Evolutionary conservation across 2,329 filamentous ascomycete species (phyloP), one percentile per base, ranked within the genome.

Genomic region (Neonectria coccinea): DNA sequence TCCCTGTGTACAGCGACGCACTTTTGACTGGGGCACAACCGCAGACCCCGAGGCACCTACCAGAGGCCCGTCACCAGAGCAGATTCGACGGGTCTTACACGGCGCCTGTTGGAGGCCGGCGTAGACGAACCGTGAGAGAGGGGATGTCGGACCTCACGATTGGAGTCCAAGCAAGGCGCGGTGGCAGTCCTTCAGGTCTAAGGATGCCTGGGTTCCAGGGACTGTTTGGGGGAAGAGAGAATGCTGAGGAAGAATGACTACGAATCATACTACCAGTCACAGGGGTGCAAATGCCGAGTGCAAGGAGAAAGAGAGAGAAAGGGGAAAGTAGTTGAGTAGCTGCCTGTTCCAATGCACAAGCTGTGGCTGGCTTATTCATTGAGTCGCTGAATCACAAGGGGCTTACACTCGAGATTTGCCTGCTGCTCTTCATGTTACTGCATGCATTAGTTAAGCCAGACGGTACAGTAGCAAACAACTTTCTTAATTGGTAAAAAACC

Each of bases 181-280:
- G 71, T 36, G 71, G 67, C 25, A 82, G 79, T 33, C 80, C 81
- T 3, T 56, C 67, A 33, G 80, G 80, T n/a, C 64, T 84, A 55
- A 73, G 74, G 29, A 78, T 76, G n/a, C 77, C 79, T n/a, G 82
- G 82, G 0, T 83, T 83, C 64, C 74, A 74, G 65, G 82, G 84
- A 12, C 74, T 85, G 25, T 83, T 85, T 66, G 82, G 82, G 22
- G 84, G 83, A 12, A 74, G 74, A 52, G 84, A 86, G 72, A 86
- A 86, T 71, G 76, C 77, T 2, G 81, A 83, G 45, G 83, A 84
- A 48, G 50, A 53, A 6, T 57, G 52, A 56, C 20, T 48, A 20
- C 48, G 11, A 6, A 2, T 20, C 10, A 5, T 1, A 56, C 20
- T 48, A 20, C 48, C 7, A 6, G 5, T 20, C 10, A 5, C 1